Evolutionary conservation across 805 yeast genomes (phyloP), one percentile per base, ranked within the genome.

Genomic region (Saturnispora besseyi): DNA sequence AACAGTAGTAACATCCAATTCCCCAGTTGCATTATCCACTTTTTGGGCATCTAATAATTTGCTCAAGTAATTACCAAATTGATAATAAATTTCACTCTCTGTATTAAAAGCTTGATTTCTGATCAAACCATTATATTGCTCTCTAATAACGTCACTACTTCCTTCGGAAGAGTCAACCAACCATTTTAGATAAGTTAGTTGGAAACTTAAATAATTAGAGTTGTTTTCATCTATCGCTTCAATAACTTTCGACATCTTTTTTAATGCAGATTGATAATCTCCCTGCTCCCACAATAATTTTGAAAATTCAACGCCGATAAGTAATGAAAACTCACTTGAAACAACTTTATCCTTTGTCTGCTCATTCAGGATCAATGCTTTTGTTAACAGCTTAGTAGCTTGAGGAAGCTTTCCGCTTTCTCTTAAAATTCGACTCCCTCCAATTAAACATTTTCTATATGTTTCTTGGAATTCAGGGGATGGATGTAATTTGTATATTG

Each of bases 241-340:
- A 10, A 59, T 51, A 2, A 78, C 63, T 13, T 74, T 72, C 8
- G 74, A 74, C 34, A 87, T 68, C 7, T 79, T 71, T 46, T 84
- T 81, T 41, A 91, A 73, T 0, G 98, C 98, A 56, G 88, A 83
- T 24, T 89, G 77, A 52, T 79, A 87, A 54, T 88, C 95, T 1
- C 95, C 96, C 60, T 86, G 87, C 3, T 81, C 83, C 97, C 98
- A 91, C 37, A 88, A 65, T 8, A 93, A 72, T 51, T 85, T 81
- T 0, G 96, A 83, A 63, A 84, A 83, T 61, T 89, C 96, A 37
- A 84, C 65, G 51, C 82, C 83, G 6, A 85, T 82, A 4, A 54
- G 41, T 8, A 50, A 22, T n/a, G 50, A 36, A 42, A 42, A 42
- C 30, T 48, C 50, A 2, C 48, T 51, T 8, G 52, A 44, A 4